Evolutionary conservation across 2,329 filamentous ascomycete species (phyloP).

Genomic region (Corinectria fuckeliana): DNA sequence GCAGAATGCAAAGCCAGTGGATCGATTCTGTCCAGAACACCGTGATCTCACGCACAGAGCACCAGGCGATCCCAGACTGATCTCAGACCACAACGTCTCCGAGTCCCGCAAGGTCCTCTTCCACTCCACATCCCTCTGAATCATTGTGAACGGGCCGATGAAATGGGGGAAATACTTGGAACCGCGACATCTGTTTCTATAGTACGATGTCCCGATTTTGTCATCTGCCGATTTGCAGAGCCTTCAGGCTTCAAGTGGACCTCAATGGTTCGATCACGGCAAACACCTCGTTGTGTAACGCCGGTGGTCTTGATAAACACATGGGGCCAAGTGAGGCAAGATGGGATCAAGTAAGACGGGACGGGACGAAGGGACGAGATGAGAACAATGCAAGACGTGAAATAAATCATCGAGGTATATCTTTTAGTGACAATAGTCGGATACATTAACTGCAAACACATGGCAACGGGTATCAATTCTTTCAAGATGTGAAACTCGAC

Average conservation of each 20-base stretch:
- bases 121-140: not conserved
- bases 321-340: no score
- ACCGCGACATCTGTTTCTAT: not conserved
- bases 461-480: constrained; percentile 11
- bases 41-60: not conserved
- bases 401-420: constrained; percentile 10
- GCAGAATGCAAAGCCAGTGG: not conserved
- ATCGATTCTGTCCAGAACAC: not conserved
- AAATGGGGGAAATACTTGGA: not conserved
- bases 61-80: not conserved
- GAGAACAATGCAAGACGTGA: no score
- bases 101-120: not conserved
- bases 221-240: not conserved
- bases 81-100: not conserved
- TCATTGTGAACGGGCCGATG: not conserved
- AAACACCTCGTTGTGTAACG: not conserved
- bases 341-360: not conserved
- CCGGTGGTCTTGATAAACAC: no score
- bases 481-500: constrained; percentile 18
- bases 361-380: no score
- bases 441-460: constrained; percentile 6
- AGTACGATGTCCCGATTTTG: not conserved
- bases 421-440: constrained; percentile 10
- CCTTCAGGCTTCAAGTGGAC: not conserved
- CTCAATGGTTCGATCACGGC: not conserved